Conservation (phyloP, 306 rosid species). For the Pterocarpus macrocarpus region DNA sequence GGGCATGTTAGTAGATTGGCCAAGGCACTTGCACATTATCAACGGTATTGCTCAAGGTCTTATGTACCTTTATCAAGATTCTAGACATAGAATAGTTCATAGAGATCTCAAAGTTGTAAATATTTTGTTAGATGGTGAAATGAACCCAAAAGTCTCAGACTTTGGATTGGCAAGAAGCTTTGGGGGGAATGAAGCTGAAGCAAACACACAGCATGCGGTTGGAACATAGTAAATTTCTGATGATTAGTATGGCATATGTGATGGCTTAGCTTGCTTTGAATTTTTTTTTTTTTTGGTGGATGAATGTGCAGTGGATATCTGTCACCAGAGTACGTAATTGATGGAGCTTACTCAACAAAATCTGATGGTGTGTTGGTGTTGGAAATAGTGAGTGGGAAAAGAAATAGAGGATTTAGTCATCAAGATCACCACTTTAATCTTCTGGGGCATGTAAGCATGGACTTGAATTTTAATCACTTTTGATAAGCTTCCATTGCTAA, state of each 20-base stretch:
- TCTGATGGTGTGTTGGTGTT: too few species aligned
- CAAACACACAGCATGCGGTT: neutral
- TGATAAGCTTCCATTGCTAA: too few species aligned
- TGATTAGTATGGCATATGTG: neutral
- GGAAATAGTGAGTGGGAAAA: too few species aligned
- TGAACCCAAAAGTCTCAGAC: neutral
- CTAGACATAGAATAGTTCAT: conserved; percentile 18
- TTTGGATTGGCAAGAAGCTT: neutral
- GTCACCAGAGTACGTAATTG: neutral
- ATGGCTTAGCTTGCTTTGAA: neutral
- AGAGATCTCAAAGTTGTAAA: too few species aligned
- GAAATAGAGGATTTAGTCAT: too few species aligned
- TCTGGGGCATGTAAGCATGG: too few species aligned
- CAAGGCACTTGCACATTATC: conserved; percentile 44
- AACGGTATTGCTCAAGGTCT: conserved; percentile 62
- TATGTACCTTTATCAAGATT: conserved; percentile 57
- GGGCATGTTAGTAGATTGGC: conserved; percentile 40
- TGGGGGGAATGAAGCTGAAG: too few species aligned
- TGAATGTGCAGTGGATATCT: conserved; percentile 8
- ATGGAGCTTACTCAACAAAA: conserved; percentile 9
- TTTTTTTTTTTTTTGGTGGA: neutral
- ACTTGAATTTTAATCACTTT: too few species aligned
- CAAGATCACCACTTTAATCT: too few species aligned
- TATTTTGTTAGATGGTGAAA: too few species aligned
- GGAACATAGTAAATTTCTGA: neutral